Evolutionary conservation across 345 rosid genomes (phyloP).

Genomic region (Euphorbia pulcherrima): DNA sequence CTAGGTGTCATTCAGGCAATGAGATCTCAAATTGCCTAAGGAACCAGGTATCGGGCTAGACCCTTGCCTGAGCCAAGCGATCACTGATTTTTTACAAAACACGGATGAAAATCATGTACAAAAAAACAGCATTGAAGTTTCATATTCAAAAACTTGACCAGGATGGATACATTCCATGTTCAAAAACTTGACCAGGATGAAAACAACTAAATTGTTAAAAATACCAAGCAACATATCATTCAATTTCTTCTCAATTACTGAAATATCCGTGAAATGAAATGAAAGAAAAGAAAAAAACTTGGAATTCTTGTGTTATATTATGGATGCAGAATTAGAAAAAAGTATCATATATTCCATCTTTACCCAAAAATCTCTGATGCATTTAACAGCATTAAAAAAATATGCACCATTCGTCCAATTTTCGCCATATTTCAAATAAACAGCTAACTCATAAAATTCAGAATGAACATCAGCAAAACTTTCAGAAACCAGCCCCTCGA

Average conservation of each 20-base stretch:
- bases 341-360: not conserved
- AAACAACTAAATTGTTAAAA: not conserved
- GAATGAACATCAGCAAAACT: not conserved
- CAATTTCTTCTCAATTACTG: not conserved
- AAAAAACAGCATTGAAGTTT: not conserved
- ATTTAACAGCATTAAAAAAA: not conserved
- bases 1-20: not conserved
- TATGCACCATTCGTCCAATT: conserved; percentile 1
- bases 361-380: not conserved
- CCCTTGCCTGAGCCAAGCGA: not conserved
- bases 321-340: not conserved
- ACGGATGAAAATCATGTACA: not conserved
- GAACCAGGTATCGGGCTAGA: not conserved
- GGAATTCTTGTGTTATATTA: not conserved
- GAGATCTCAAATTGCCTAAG: not conserved
- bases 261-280: not conserved
- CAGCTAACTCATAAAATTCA: not conserved
- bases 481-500: not conserved
- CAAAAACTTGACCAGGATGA: not conserved
- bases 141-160: not conserved
- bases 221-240: conserved; percentile 2
- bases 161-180: not conserved
- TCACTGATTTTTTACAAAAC: not conserved
- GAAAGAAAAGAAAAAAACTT: not conserved
- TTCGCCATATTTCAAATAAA: not conserved